Percentiles rank a stretch among this genome's conserved stretches.
These are phyloP conservation scores for Ophiorrhiza pumila DNA, from an alignment of 257 asterid genomes.

Conservation along the genomic window DNA sequence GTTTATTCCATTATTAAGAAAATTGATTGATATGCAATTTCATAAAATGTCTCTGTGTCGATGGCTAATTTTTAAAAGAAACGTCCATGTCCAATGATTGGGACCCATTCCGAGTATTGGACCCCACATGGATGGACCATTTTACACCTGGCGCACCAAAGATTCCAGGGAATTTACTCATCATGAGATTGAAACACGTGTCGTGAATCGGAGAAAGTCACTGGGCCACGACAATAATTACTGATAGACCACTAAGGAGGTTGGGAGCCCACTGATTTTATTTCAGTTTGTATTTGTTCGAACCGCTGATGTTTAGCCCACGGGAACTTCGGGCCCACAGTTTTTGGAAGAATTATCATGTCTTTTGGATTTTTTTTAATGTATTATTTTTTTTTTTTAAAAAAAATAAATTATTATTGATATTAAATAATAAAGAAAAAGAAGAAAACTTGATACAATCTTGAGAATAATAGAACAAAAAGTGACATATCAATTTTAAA, in stretches of 20 bases:
- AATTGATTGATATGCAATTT: conserved; percentile 36
- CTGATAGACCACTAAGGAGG: conserved; percentile 16
- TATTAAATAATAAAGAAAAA: no score
- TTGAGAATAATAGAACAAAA: no score
- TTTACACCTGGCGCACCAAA: conserved; percentile 33
- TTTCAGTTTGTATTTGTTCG: conserved; percentile 5
- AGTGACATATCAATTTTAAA: no score
- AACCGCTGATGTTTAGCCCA: conserved; percentile 21
- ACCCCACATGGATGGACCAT: conserved; percentile 18
- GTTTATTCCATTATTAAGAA: conserved; percentile 13
- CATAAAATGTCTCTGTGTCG: conserved; percentile 52
- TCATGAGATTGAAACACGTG: conserved; percentile 31
- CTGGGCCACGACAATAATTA: conserved; percentile 11
- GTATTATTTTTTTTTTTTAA: neutral
- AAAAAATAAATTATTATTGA: no score
- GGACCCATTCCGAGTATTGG: conserved; percentile 32
- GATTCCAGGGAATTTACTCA: conserved; percentile 41
- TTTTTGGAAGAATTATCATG: conserved; percentile 11
- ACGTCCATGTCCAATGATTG: conserved; percentile 52
- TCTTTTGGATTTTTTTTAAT: neutral
- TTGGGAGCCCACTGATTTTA: conserved; percentile 26
- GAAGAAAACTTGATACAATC: no score
- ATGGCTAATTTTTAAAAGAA: conserved; percentile 36
- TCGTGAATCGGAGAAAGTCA: neutral
- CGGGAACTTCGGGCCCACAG: conserved; percentile 20